Evolutionary conservation across 768 basidiomycete genomes (phyloP), one percentile per base, ranked within the genome.

Genomic region (Suillus alpinus): DNA sequence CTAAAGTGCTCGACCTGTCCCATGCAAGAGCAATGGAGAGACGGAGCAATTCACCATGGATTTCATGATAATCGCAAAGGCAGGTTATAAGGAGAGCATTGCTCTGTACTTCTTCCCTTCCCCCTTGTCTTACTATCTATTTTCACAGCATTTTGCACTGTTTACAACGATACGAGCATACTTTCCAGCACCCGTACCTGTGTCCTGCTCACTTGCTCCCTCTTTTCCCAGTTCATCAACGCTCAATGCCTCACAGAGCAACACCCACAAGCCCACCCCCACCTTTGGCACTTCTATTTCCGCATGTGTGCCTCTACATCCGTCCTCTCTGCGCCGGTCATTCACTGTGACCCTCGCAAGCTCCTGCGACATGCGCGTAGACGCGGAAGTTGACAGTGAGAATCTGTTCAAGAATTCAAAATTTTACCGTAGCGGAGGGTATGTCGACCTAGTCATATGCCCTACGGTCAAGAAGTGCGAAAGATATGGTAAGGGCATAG

Each of bases 11-110:
- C 64, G 89, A 93, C 64, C 80, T 94, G 40, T 85, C 88, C n/a
- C 87, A 87, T 62, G 66, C 72, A 37, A 86, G 84, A 60, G 87
- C 84, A 23, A 84, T 83, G 64, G 87, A 88, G 67, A 63, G 69
- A 61, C 73, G 75, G 56, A 80, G 60, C 90, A 91, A 76, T 91
- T 89, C 26, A 91, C 89, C 71, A 93, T 93, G 92, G 92, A 94
- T 69, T 92, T 92, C 65, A 84, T 94, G 74, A 83, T 81, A 61
- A 72, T 71, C 12, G 72, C 80, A 34, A 79, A 80, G 57, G 77
- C 76, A 41, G 69, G 74, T 51, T 62, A 58, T 53, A 83, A 79
- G 59, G 80, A 85, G 57, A 78, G 78, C 57, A 85, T 91, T 68
- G 78, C 81, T 59, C 81, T 84, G 91, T 92, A 73, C 58, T 84